Conservation (phyloP, 805 yeast species). For the Hanseniaspora vineae region DNA sequence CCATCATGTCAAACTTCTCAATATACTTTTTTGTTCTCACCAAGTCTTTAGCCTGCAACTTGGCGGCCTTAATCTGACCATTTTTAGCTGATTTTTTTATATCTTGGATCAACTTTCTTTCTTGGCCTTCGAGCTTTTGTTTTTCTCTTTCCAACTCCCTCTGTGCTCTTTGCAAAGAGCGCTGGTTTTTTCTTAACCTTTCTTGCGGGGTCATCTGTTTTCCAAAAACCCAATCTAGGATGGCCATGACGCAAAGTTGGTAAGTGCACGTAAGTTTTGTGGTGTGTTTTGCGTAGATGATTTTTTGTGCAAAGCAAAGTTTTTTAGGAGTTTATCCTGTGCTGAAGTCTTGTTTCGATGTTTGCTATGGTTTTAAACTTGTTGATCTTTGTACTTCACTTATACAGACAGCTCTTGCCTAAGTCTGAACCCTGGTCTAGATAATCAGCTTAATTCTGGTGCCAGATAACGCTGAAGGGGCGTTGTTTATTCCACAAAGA, state of each 20-base stretch:
- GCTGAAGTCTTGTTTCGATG: too few species aligned
- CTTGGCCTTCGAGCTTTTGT: conserved; percentile 77
- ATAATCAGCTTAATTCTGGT: too few species aligned
- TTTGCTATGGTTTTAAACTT: too few species aligned
- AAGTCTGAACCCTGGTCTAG: too few species aligned
- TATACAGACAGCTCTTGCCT: too few species aligned
- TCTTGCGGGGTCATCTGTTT: conserved; percentile 91
- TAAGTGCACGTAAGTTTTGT: not conserved
- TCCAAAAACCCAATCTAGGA: conserved; percentile 93
- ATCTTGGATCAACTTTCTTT: conserved; percentile 72
- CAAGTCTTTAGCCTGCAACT: conserved; percentile 90
- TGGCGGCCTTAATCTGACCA: conserved; percentile 81
- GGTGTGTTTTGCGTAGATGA: not conserved
- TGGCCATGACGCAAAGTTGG: conserved; percentile 29
- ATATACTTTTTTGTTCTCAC: conserved; percentile 75
- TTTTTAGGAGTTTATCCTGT: too few species aligned
- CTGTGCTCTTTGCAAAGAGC: conserved; percentile 89
- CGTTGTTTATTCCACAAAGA: too few species aligned
- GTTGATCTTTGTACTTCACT: too few species aligned
- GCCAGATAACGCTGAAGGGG: too few species aligned
- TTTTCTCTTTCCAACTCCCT: conserved; percentile 86
- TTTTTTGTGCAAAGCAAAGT: too few species aligned
- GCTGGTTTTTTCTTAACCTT: conserved; percentile 81
- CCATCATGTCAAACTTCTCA: conserved; percentile 83
- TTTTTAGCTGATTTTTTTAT: conserved; percentile 85